Evolutionary conservation across 371 early-diverging fungal species (phyloP), one percentile per base, ranked within the genome.

Genomic region (Coemansia sp.): DNA sequence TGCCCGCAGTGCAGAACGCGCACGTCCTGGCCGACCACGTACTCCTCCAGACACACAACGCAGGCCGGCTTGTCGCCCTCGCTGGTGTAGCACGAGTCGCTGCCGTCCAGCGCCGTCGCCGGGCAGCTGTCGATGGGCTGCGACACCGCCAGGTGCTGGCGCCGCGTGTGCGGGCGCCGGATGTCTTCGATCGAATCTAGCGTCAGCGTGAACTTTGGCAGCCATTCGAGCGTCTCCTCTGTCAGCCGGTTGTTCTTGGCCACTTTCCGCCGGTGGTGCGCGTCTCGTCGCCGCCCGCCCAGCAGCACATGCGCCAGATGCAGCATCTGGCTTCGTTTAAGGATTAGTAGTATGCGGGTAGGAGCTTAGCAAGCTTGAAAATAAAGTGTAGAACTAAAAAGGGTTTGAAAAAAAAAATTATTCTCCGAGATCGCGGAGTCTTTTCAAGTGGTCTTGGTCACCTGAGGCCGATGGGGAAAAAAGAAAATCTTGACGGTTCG

Each of bases 31-130:
- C 82, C 85, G 3, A 78, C 74, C 26, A 65, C 68, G 64, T 85
- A 90, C 9, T 84, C 85, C 16, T 85, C 86, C 36, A 89, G 69
- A 66, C 92, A 91, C 13, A 91, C 84, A 26, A 86, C 82, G 55
- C 92, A 91, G 26, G 32, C 58, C 10, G 65, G 58, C 10, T 57
- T 61, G 5, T 39, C 50, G 20, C 41, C 65, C 0, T 16, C 13
- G 2, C 47, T 41, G 10, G 20, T 55, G 34, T 20, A 38, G 11
- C 48, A 34, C 5, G 60, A 32, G 5, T 64, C 57, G 42, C 40
- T 26, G n/a, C 31, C 11, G 7, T 43, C 56, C 16, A 34, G 30
- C n/a, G 30, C 34, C 16, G 49, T 4, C 7, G n/a, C 32, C 1
- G 49, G 34, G 36, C 32, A 5, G 42, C 30, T 32, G 34, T 7